Evolutionary conservation across 1,139 yeast genomes (phyloP).

Genomic region (Arxiozyma slooffiae): DNA sequence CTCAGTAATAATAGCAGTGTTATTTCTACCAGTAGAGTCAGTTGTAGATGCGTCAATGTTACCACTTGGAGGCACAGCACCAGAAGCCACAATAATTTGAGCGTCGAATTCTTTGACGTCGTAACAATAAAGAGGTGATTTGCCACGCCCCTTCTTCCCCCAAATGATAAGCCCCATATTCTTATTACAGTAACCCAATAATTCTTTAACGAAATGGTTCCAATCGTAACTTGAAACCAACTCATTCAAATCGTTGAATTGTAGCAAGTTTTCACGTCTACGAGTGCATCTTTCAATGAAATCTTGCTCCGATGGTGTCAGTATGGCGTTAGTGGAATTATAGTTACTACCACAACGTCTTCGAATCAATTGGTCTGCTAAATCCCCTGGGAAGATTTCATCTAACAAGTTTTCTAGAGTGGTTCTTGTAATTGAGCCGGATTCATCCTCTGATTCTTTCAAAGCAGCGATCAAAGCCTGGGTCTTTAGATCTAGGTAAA

Average conservation of each 20-base stretch:
- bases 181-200: conserved; percentile 68
- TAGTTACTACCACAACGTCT: conserved; percentile 37
- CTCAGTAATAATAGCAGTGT: background rate
- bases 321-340: conserved; percentile 10
- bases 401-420: conserved; percentile 55
- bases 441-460: conserved; percentile 47
- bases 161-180: conserved; percentile 63
- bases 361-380: conserved; percentile 46
- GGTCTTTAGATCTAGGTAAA: conserved; percentile 79
- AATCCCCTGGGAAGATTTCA: conserved; percentile 61
- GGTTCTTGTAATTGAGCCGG: conserved; percentile 27
- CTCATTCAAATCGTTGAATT: conserved; percentile 39
- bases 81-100: conserved; percentile 19
- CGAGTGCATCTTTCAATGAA: conserved; percentile 45
- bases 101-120: conserved; percentile 19
- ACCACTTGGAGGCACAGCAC: conserved; percentile 11
- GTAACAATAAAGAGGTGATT: conserved; percentile 19
- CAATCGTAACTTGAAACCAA: conserved; percentile 60
- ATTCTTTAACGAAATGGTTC: conserved; percentile 61
- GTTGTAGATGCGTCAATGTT: background rate
- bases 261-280: conserved; percentile 52
- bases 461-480: conserved; percentile 89
- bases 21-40: background rate
- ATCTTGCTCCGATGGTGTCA: conserved; percentile 29
- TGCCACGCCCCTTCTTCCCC: conserved; percentile 49